These are phyloP conservation scores for Chaetomium sp. DNA, from an alignment of 2,329 filamentous ascomycete species.

Conservation along the genomic window DNA sequence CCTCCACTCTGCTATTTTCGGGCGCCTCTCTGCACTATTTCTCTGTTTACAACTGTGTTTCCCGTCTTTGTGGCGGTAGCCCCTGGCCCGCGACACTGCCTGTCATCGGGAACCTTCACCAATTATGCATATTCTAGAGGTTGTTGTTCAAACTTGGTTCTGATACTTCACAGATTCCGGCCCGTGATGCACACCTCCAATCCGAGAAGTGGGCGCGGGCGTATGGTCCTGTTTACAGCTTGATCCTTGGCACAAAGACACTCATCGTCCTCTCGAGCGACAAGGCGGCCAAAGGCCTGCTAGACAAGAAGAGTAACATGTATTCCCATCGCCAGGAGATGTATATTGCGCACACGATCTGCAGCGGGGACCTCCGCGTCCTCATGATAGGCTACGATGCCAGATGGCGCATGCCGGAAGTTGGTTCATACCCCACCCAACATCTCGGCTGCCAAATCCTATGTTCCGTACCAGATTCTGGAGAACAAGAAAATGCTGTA, in stretches of 20 bases:
- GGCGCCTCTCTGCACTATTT: slow-evolving; percentile 20
- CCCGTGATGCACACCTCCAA: slow-evolving; percentile 33
- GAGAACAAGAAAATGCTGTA: slow-evolving; percentile 58
- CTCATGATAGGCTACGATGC: slow-evolving; percentile 35
- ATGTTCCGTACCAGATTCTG: slow-evolving; percentile 58
- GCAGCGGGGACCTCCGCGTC: slow-evolving; percentile 33
- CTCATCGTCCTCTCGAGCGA: slow-evolving; percentile 35
- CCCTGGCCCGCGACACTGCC: slow-evolving; percentile 37
- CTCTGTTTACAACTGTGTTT: slow-evolving; percentile 28
- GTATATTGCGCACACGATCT: slow-evolving; percentile 35
- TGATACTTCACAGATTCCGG: slow-evolving; percentile 30
- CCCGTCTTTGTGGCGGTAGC: slow-evolving; percentile 29
- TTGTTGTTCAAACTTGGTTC: neutral
- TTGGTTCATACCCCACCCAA: slow-evolving; percentile 50
- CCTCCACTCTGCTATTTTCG: slow-evolving; percentile 3
- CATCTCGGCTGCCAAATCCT: slow-evolving; percentile 48
- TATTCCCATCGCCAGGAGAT: slow-evolving; percentile 35
- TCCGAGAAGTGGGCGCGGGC: slow-evolving; percentile 36
- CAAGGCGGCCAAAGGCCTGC: slow-evolving; percentile 35
- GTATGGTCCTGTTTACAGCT: slow-evolving; percentile 36
- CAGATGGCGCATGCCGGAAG: slow-evolving; percentile 35
- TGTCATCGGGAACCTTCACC: slow-evolving; percentile 37
- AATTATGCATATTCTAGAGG: slow-evolving; percentile 22
- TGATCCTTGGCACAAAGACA: slow-evolving; percentile 35
- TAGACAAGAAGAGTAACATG: slow-evolving; percentile 36